Base-by-base conservation (phyloP, 129 eudicot genomes). In the Lactuca saligna region DNA sequence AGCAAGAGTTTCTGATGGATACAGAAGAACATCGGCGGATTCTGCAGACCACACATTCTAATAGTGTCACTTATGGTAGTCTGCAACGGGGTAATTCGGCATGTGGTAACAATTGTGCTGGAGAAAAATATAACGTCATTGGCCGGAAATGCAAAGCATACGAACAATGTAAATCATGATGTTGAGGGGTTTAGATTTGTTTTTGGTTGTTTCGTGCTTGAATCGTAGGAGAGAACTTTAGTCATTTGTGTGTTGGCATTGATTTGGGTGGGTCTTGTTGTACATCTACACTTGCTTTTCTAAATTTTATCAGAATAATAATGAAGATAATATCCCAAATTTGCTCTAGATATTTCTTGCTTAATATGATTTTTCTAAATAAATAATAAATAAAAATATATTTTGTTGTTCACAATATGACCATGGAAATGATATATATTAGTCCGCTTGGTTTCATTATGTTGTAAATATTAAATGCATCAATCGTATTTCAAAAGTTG, bases 1-100 rank as follows among this genome's bases (percentile, higher is more conserved):
- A 54, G 17, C 67, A 62, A 57, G 75, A 71, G 67, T 59, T 71
- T 42, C 17, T 44, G 14, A 59, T 71, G 67, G 75, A 71, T 61
- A 55, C 66, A 2, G 67, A 70, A 42, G 75, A 57, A 10, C 76
- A 72, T 17, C 37, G 69, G 55, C 66, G 68, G 39, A 37, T 72
- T 34, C 75, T 59, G 17, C 59, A 5, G 9, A 46, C 69, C 3
- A 61, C 48, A 35, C 14, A 61, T 61, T 15, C 42, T 20, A 33
- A 31, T 46, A 48, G 31, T 65, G 0, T 2, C 51, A 46, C 29
- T 8, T 32, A 65, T 15, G 58, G 13, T 7, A 4, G 13, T 56
- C 61, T 56, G 6, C 13, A 20, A 17, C 3, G 3, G 4, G 61
- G 61, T 56, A 63, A 11, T 17, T 53, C 68, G 12, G 54, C 54